Conservation (phyloP, 306 rosid species). For the Glycine latifolia region DNA sequence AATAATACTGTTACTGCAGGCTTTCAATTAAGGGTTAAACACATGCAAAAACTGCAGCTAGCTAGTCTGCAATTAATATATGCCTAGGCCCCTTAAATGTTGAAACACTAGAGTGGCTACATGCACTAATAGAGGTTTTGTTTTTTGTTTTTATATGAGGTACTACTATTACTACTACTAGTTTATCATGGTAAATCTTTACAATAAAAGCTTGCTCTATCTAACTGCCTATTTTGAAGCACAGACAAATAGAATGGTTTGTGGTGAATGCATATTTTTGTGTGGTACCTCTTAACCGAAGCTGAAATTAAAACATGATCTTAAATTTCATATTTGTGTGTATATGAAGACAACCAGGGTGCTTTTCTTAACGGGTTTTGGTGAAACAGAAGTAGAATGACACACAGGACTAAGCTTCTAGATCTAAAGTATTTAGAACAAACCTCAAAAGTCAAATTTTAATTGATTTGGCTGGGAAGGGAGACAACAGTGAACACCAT, state of each 20-base stretch:
- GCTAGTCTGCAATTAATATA: conserved; percentile 11
- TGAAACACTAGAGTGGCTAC: conserved; percentile 7
- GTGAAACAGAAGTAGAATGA: not conserved
- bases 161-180: not conserved
- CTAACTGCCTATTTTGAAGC: not conserved
- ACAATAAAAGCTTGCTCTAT: not conserved
- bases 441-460: conserved; percentile 22
- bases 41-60: conserved; percentile 15
- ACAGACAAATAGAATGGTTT: not conserved
- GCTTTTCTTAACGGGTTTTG: not conserved
- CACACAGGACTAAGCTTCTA: not conserved
- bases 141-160: not conserved
- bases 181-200: not conserved
- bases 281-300: not conserved
- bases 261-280: too few relatives aligned
- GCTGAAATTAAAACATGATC: not conserved
- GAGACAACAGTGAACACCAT: not conserved
- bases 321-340: not conserved
- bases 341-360: not conserved
- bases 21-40: conserved; percentile 3
- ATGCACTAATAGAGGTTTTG: conserved; percentile 13
- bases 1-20: conserved; percentile 2
- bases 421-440: not conserved
- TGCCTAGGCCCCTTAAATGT: not conserved
- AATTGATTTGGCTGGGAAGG: not conserved